Base-by-base conservation (phyloP, 352 stramenopile species). In the Globisporangium carolinianum region DNA sequence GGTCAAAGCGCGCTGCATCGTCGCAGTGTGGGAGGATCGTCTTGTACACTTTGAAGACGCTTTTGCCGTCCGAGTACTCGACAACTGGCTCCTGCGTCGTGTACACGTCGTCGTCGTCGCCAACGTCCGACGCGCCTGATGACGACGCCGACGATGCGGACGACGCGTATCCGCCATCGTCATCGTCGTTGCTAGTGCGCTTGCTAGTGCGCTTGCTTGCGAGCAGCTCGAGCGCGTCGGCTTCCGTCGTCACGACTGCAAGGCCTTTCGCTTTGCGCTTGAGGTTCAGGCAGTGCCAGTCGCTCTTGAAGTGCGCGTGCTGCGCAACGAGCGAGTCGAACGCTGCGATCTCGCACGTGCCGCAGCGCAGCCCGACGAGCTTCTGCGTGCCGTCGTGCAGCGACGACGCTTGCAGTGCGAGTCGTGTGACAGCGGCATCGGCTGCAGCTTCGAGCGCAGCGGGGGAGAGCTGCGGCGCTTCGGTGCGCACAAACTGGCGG, bases 311-410 rank as follows among this genome's bases (percentile, higher is more conserved):
- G 56, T 96, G 87, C 54, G 66, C 62, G 61, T 94, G 76, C 64
- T 95, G 86, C 12, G 86, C 83, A n/a, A 93, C 69, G 47, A 95
- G 64, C 46, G 81, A 83, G 6, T 63, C 66, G 51, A 96, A 96
- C 18, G 65, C 36, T 8, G 69, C 37, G 17, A 91, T 67, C 14
- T 91, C 78, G 55, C 87, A 96, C 17, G 83, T 74, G 24, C 82
- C 76, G 36, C 86, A 95, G 53, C 82, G 83, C 46, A 93, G 64
- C 32, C 78, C 75, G 8, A 78, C 58, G 12, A 72, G 67, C 57
- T 75, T 65, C 46, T 62, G 68, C 50, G 68, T 62, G 53, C 65
- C 65, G 43, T 85, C 66, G 57, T 68, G 61, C 38, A 78, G 61
- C 48, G 58, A 63, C 50, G 68, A 58, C 43, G 53, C 63, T 50